Evolutionary conservation across 768 basidiomycete species (phyloP), one percentile per base, ranked within the genome.

Genomic region (Mrakia hoshinonis): DNA sequence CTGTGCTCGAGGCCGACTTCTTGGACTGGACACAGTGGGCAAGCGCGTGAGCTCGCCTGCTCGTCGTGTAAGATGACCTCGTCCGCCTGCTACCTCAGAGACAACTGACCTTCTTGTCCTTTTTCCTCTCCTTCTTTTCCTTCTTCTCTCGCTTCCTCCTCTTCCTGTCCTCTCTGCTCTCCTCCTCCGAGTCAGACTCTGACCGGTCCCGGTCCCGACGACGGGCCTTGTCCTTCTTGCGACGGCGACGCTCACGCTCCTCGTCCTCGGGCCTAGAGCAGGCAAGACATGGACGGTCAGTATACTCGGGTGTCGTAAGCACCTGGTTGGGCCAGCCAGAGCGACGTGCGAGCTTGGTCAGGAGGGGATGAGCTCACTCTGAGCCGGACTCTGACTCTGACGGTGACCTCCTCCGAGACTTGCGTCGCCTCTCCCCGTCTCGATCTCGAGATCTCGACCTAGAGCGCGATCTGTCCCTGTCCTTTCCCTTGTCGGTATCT

Each of bases 1-100:
- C 72, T 7, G 66, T 73, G n/a, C 60, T 68, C 43, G 66, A 68
- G 39, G 81, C 84, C 24, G 81, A 82, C 12, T 82, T 83, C 74
- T 86, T 85, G 79, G 87, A 87, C 81, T 87, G 82, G 81, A n/a
- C n/a, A n/a, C n/a, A n/a, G 85, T 74, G 48, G 62, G 67, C 51
- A n/a, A 58, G 15, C 31, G 13, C 38, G 73, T 68, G 73, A 43
- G 24, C 71, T 31, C 18, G 43, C 65, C 49, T 69, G 13, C 62
- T 39, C 36, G 31, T 70, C 34, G 64, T 34, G 77, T n/a, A 29
- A 20, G 18, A 43, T 54, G 58, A 38, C 29, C 24, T 38, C 54
- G 0, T 29, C 31, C 2, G 11, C 20, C 12, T 18, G 38, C 26
- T 2, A 29, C 13, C 22, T 9, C 34, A 29, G n/a, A 36, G 49